Evolutionary conservation across 192 early-diverging fungal genomes (phyloP).

Genomic region (Mortierella hygrophila): DNA sequence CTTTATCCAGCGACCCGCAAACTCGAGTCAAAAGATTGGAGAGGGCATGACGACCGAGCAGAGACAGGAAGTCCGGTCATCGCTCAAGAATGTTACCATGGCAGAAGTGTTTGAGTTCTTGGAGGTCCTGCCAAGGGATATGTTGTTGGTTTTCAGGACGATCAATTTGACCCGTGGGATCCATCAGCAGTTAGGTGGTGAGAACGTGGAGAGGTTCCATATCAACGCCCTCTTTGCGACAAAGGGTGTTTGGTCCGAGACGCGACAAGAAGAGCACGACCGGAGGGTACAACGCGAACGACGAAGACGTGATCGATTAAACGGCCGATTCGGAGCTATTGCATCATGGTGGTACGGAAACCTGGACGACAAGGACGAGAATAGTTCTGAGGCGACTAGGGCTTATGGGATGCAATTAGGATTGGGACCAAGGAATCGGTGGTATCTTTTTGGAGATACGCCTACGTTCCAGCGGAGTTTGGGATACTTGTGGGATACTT

Average conservation of each 20-base stretch:
- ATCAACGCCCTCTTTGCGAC: constrained; percentile 61
- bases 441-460: constrained; percentile 59
- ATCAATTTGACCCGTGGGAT: constrained; percentile 64
- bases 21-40: constrained; percentile 50
- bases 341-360: constrained; percentile 42
- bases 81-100: constrained; percentile 59
- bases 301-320: constrained; percentile 19
- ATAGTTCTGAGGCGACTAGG: constrained; percentile 38
- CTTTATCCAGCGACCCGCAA: constrained; percentile 60
- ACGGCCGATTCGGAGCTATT: constrained; percentile 36
- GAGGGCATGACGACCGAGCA: constrained; percentile 58
- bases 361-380: constrained; percentile 35
- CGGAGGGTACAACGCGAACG: constrained; percentile 35
- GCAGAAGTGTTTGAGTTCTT: constrained; percentile 65
- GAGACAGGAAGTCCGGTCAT: constrained; percentile 30
- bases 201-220: constrained; percentile 61
- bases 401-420: constrained; percentile 39
- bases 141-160: constrained; percentile 66
- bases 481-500: constrained; percentile 46
- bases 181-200: constrained; percentile 63
- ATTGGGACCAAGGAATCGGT: constrained; percentile 54
- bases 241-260: constrained; percentile 64
- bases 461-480: constrained; percentile 53
- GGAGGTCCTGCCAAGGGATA: constrained; percentile 65
- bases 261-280: constrained; percentile 48